Evolutionary conservation across 495 filamentous ascomycete species (phyloP).

Genomic region (Aspergillus panamensis): DNA sequence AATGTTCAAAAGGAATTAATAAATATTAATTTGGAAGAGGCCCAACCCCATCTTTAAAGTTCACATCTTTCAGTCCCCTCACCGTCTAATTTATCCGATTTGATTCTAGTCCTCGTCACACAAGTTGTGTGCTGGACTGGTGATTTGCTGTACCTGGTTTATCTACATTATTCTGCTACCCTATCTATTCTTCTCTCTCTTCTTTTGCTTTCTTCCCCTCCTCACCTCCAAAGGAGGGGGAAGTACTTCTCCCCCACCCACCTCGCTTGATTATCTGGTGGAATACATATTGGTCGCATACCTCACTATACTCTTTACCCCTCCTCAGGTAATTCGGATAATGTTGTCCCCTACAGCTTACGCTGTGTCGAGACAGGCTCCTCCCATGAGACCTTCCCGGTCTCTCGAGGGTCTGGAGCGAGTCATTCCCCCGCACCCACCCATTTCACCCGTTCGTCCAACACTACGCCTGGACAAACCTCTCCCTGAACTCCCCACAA

Average conservation of each 20-base stretch:
- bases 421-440: conserved; percentile 32
- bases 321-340: neutral
- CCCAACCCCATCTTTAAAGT: neutral
- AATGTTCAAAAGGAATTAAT: neutral
- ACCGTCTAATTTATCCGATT: conserved; percentile 6
- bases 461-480: conserved; percentile 37
- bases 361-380: conserved; percentile 27
- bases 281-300: neutral
- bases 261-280: neutral
- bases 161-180: neutral
- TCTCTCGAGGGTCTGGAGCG: conserved; percentile 45
- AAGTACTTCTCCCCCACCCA: neutral
- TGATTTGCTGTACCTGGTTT: conserved; percentile 1
- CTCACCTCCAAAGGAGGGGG: conserved; percentile 1
- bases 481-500: conserved; percentile 35
- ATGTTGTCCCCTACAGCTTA: conserved; percentile 29
- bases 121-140: conserved; percentile 1
- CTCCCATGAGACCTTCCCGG: conserved; percentile 37
- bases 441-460: conserved; percentile 24
- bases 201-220: conserved; percentile 2
- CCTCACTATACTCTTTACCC: neutral
- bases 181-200: conserved; percentile 1
- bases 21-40: neutral
- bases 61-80: conserved; percentile 6
- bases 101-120: neutral